A percentile compares a stretch with the other conserved stretches of the same genome.
Conservation (phyloP, 129 eudicot genomes). For the Tagetes patula region DNA sequence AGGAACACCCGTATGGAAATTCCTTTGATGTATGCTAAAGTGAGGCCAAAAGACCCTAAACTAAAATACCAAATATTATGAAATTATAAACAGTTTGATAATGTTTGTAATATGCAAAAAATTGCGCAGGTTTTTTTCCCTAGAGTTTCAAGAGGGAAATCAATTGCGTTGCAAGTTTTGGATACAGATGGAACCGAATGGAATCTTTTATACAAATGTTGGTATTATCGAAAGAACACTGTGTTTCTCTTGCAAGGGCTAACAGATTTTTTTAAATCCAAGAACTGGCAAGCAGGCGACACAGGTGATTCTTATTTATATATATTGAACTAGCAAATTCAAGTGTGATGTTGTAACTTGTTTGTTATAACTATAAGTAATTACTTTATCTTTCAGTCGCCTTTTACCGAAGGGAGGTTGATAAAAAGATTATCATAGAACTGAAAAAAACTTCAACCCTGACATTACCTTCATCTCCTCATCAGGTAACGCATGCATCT, state of each 20-base stretch:
- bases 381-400: constrained; percentile 35
- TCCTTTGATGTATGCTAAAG: constrained; percentile 54
- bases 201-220: constrained; percentile 40
- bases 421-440: constrained; percentile 43
- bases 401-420: constrained; percentile 48
- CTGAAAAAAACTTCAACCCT: constrained; percentile 33
- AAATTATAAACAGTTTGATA: background rate
- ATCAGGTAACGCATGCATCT: background rate
- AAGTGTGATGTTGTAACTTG: background rate
- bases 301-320: constrained; percentile 34
- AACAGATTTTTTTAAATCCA: constrained; percentile 38
- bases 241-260: constrained; percentile 54
- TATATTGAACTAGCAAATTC: constrained; percentile 10
- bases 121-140: constrained; percentile 49
- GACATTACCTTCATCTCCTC: background rate
- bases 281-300: constrained; percentile 51
- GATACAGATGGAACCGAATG: constrained; percentile 58
- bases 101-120: constrained; percentile 2
- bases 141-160: constrained; percentile 30
- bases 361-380: background rate
- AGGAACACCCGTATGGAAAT: constrained; percentile 43
- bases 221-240: constrained; percentile 32
- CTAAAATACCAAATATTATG: background rate
- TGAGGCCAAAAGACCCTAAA: constrained; percentile 25
- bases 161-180: constrained; percentile 31